Percentiles rank a stretch among this genome's conserved stretches.
Evolutionary conservation across 257 asterid genomes (phyloP).

Genomic region (Penstemon newberryi): DNA sequence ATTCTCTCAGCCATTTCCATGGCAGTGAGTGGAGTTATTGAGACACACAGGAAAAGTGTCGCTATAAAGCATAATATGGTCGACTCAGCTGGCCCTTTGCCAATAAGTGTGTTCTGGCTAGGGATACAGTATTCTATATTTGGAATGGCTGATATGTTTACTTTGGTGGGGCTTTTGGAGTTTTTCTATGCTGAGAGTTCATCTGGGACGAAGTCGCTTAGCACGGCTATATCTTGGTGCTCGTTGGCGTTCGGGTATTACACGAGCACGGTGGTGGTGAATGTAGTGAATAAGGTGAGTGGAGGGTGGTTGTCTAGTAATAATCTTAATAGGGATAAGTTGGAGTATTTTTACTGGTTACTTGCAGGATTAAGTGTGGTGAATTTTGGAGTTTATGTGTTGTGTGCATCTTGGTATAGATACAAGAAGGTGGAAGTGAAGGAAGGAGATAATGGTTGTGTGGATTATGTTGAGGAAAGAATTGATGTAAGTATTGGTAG

Average conservation of each 20-base stretch:
- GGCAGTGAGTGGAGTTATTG: slow-evolving; percentile 60
- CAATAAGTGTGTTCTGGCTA: slow-evolving; percentile 71
- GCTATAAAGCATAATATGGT: slow-evolving; percentile 51
- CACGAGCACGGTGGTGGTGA: slow-evolving; percentile 65
- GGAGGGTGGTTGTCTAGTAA: slow-evolving; percentile 66
- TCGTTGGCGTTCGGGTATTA: slow-evolving; percentile 67
- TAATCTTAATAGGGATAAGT: slow-evolving; percentile 58
- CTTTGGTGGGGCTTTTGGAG: slow-evolving; percentile 62
- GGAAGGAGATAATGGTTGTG: slow-evolving; percentile 22
- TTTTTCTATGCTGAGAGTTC: slow-evolving; percentile 79
- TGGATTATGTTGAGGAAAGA: slow-evolving; percentile 34
- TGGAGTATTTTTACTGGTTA: slow-evolving; percentile 68
- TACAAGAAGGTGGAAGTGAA: slow-evolving; percentile 49
- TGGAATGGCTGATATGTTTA: slow-evolving; percentile 74
- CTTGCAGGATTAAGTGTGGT: slow-evolving; percentile 48
- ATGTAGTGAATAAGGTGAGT: slow-evolving; percentile 59
- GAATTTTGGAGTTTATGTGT: slow-evolving; percentile 57
- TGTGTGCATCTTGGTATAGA: slow-evolving; percentile 73
- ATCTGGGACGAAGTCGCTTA: slow-evolving; percentile 57
- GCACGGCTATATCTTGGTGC: slow-evolving; percentile 73
- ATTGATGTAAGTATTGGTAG: slow-evolving; percentile 30
- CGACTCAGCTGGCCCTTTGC: slow-evolving; percentile 51
- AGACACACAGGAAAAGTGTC: slow-evolving; percentile 50
- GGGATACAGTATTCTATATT: slow-evolving; percentile 60
- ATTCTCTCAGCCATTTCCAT: slow-evolving; percentile 62